Base-by-base conservation (phyloP, 371 early-diverging fungal species). In the Rhizopus sp. region DNA sequence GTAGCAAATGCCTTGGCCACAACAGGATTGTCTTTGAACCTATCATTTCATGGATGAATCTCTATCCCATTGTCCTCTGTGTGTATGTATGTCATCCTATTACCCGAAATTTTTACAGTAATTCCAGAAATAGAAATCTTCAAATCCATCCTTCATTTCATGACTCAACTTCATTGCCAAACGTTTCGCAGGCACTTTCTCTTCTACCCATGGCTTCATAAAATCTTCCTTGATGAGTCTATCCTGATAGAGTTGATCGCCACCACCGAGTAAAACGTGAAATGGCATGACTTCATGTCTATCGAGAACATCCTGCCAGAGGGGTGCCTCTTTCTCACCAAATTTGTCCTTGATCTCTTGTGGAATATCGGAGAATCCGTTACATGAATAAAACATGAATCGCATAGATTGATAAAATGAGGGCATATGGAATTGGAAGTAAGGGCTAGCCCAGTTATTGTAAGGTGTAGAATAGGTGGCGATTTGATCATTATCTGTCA, bases 211-310 rank as follows among this genome's bases (percentile, higher is more conserved):
- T 12, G 81, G 80, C 56, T 72, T 67, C 78, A 86, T 78, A 31
- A 77, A 68, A 9, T 75, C 64, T 42, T 77, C 70, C 10, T 75
- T 54, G 67, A 84, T 75, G 57, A 88, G 63, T 29, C 70, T 66
- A 72, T 91, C 93, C 35, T 83, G 73, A 60, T 93, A 92, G 10
- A 93, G 66, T 67, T 93, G 93, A 70, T 92, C 93, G 33, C 93
- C 93, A 13, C 92, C 92, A 39, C 93, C 92, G 35, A 93, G 71
- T 77, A 86, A 78, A 34, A 85, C 84, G 63, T 92, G 91, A 66
- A 88, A 90, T 6, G 93, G 92, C 32, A 75, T 52, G n/a, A 69
- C 63, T 2, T 61, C 66, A 64, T 93, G 93, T 65, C 84, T 80
- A 35, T 74, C 73, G 67, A 91, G 47, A 12, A 88, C 72, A 70